These are phyloP conservation scores for Clathrospora elynae DNA, from an alignment of 2,329 filamentous ascomycete genomes.

Conservation along the genomic window DNA sequence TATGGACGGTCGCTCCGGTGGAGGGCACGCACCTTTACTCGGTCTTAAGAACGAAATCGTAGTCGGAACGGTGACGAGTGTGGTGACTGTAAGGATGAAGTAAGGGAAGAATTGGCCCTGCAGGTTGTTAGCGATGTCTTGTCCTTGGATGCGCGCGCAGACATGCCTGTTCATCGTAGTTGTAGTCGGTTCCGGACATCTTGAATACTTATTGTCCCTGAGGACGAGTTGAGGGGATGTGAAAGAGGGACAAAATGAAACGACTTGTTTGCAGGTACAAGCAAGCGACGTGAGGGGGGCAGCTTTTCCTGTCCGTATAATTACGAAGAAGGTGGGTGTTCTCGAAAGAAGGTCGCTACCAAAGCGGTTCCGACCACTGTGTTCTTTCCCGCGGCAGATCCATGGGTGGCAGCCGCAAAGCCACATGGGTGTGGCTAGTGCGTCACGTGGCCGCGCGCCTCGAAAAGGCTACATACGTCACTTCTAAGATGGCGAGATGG, in stretches of 20 bases:
- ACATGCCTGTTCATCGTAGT: slow-evolving; percentile 88
- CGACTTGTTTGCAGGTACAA: slow-evolving; percentile 17
- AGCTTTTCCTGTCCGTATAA: slow-evolving; percentile 25
- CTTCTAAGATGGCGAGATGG: slow-evolving; percentile 1
- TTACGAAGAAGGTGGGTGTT: slow-evolving; percentile 25
- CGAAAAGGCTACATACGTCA: slow-evolving; percentile 18
- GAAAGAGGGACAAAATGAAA: slow-evolving; percentile 27
- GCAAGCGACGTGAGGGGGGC: slow-evolving; percentile 20
- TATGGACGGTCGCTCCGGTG: slow-evolving; percentile 1
- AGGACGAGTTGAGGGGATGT: slow-evolving; percentile 18
- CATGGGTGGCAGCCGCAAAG: slow-evolving; percentile 31
- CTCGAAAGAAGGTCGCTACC: slow-evolving; percentile 38
- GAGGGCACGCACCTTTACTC: slow-evolving; percentile 62
- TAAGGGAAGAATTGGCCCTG: slow-evolving; percentile 98
- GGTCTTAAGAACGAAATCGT: slow-evolving; percentile 87
- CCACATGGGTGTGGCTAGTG: slow-evolving; percentile 20
- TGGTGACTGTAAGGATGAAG: slow-evolving; percentile 90
- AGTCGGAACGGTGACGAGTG: slow-evolving; percentile 85
- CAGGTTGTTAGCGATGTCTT: slow-evolving; percentile 18
- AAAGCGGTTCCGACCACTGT: slow-evolving; percentile 37
- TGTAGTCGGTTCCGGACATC: slow-evolving; percentile 76
- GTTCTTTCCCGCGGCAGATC: slow-evolving; percentile 32
- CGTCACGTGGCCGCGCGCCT: slow-evolving; percentile 11
- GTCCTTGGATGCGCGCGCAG: slow-evolving; percentile 4
- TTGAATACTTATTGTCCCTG: slow-evolving; percentile 32